These are phyloP conservation scores for Miscanthus lutarioriparius DNA, from an alignment of 176 grass and related monocot genomes.

Conservation along the genomic window DNA sequence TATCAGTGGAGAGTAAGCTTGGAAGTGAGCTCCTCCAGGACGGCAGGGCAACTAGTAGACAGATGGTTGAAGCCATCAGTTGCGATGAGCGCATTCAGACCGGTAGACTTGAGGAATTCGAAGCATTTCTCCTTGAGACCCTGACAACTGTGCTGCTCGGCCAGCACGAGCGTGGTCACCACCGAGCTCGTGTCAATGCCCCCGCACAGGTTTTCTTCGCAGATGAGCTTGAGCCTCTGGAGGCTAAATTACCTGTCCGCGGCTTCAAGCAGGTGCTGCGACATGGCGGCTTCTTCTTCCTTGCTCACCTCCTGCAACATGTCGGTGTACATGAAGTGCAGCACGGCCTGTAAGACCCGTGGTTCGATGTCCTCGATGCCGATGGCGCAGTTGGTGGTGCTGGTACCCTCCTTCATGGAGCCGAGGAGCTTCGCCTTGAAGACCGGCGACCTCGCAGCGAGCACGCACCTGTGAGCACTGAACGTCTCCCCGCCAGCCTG, in stretches of 20 bases:
- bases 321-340: not conserved
- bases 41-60: not conserved
- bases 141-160: not conserved
- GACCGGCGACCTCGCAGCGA: not conserved
- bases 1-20: not conserved
- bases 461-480: not conserved
- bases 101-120: not conserved
- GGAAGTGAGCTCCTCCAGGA: not conserved
- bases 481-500: not conserved
- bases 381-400: not conserved
- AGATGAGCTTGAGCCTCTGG: not conserved
- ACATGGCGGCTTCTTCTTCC: not conserved
- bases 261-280: not conserved
- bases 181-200: not conserved
- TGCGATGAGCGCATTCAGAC: not conserved
- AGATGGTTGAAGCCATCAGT: not conserved
- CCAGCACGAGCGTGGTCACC: slow-evolving; percentile 1
- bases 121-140: slow-evolving; percentile 18
- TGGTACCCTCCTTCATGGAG: not conserved
- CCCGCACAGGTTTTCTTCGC: no score
- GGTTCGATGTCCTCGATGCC: not conserved
- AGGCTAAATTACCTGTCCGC: not conserved
- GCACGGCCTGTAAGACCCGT: not conserved
- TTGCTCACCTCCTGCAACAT: not conserved
- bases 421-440: not conserved